These are phyloP conservation scores for Plantago coronopus DNA, from an alignment of 305 asterid species.

Conservation along the genomic window DNA sequence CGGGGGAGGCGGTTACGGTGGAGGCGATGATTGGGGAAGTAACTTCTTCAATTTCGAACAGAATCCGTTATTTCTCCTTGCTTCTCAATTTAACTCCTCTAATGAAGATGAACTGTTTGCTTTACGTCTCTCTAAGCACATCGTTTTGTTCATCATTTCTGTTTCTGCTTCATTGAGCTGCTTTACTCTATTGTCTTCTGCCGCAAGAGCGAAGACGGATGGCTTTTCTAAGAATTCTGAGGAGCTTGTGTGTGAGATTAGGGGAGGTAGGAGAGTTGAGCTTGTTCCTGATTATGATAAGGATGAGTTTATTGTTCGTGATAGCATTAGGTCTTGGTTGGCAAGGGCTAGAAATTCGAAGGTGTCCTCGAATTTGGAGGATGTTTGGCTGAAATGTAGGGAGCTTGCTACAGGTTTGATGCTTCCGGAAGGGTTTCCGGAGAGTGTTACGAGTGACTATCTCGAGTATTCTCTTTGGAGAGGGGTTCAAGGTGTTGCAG, in stretches of 20 bases:
- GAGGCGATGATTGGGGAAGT: constrained; percentile 27
- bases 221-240: constrained; percentile 25
- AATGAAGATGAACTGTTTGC: constrained; percentile 8
- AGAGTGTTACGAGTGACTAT: constrained; percentile 86
- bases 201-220: constrained; percentile 47
- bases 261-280: constrained; percentile 69
- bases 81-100: constrained; percentile 19
- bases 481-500: constrained; percentile 93
- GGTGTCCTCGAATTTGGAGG: constrained; percentile 21
- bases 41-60: constrained; percentile 28
- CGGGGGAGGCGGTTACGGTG: constrained; percentile 21
- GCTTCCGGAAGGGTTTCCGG: constrained; percentile 89
- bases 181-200: constrained; percentile 31
- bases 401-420: constrained; percentile 46
- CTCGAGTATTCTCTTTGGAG: constrained; percentile 93
- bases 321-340: constrained; percentile 39
- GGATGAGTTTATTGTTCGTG: constrained; percentile 61
- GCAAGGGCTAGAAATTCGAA: constrained; percentile 28
- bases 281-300: constrained; percentile 57
- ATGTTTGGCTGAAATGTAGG: constrained; percentile 63
- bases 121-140: constrained; percentile 16
- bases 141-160: constrained; percentile 29
- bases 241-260: constrained; percentile 51
- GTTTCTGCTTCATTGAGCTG: constrained; percentile 37
- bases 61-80: constrained; percentile 22